Evolutionary conservation across 116 monocot species (phyloP).

Genomic region (Dioscorea cayenensis): DNA sequence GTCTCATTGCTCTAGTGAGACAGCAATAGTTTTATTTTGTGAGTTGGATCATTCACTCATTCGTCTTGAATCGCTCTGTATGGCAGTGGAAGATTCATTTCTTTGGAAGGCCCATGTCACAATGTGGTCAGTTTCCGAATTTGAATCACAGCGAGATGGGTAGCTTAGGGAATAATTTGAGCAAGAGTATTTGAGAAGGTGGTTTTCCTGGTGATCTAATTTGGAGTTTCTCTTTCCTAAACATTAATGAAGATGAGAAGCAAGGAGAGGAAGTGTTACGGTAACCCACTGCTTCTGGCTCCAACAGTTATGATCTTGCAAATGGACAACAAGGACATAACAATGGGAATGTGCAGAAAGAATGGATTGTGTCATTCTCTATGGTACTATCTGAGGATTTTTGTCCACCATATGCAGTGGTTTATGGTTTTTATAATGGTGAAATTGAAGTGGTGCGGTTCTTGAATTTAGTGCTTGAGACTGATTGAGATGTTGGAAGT

Average conservation of each 20-base stretch:
- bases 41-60: constrained; percentile 38
- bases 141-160: constrained; percentile 8
- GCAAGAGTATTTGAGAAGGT: constrained; percentile 45
- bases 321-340: background rate
- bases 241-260: background rate
- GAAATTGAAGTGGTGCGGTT: constrained; percentile 67
- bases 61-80: constrained; percentile 44
- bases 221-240: background rate
- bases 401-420: constrained; percentile 56
- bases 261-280: background rate
- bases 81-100: constrained; percentile 21
- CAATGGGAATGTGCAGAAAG: background rate
- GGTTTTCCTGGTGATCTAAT: constrained; percentile 24
- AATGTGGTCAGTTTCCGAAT: constrained; percentile 43
- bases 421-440: constrained; percentile 90
- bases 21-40: constrained; percentile 31
- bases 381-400: constrained; percentile 70
- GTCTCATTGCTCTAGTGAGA: background rate
- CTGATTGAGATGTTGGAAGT: constrained; percentile 22
- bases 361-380: constrained; percentile 55
- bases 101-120: constrained; percentile 59
- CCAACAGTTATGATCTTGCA: background rate
- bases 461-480: constrained; percentile 19
- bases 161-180: constrained; percentile 1
- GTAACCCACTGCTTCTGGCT: background rate